phyloP scores from a whole-genome alignment of 441 rosid genomes.

The Arabidopsis hybrid region DNA sequence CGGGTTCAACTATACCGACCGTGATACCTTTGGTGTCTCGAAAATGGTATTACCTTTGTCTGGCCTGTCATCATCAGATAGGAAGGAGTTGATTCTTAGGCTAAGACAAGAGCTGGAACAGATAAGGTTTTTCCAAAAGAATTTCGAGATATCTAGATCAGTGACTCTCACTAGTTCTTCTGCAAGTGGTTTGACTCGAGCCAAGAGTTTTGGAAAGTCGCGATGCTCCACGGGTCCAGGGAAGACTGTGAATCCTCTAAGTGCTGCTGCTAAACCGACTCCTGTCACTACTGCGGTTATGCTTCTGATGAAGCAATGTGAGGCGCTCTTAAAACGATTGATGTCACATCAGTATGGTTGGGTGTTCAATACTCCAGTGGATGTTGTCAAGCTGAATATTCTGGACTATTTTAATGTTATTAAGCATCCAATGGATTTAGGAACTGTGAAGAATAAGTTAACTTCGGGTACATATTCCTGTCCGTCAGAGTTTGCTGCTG shows the following conservation, averaged over 20 bases:
- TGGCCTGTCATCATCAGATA: constrained; percentile 64
- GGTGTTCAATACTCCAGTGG: constrained; percentile 83
- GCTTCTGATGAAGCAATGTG: constrained; percentile 73
- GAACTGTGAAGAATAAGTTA: constrained; percentile 75
- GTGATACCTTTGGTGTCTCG: constrained; percentile 56
- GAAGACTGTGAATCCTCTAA: constrained; percentile 50
- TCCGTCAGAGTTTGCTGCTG: constrained; percentile 73
- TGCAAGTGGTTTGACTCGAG: constrained; percentile 55
- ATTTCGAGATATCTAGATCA: constrained; percentile 49
- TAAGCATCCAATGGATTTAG: constrained; percentile 90
- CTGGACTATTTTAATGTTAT: constrained; percentile 78
- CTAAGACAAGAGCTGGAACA: constrained; percentile 73
- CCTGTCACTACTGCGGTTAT: constrained; percentile 43
- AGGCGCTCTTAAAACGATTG: constrained; percentile 58
- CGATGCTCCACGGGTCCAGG: constrained; percentile 75
- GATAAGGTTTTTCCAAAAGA: constrained; percentile 59
- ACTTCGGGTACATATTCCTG: constrained; percentile 64
- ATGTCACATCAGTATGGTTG: constrained; percentile 74
- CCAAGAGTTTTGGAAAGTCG: constrained; percentile 49
- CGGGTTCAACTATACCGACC: constrained; percentile 52
- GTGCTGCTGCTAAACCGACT: constrained; percentile 44
- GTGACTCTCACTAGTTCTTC: constrained; percentile 50
- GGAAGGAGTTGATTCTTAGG: constrained; percentile 60
- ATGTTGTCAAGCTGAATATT: constrained; percentile 72
- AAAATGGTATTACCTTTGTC: constrained; percentile 61